Conservation (phyloP, 2,329 filamentous ascomycete genomes). For the Curvularia sp. region DNA sequence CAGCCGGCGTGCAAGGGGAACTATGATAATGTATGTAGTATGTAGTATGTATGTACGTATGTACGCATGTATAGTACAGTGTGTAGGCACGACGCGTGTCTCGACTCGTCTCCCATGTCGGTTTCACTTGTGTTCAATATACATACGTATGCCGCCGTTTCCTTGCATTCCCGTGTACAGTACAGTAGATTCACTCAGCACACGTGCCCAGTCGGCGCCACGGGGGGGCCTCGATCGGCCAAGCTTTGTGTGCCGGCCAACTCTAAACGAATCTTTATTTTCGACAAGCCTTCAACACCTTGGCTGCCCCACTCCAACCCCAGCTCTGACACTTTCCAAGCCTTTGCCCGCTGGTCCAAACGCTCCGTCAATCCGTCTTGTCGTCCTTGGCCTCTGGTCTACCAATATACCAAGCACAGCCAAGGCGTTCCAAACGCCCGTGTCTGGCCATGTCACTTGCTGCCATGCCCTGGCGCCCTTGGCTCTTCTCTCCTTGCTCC, state of each 20-base stretch:
- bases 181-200: too few relatives aligned
- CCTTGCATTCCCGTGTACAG: too few relatives aligned
- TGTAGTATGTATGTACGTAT: neutral
- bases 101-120: too few relatives aligned
- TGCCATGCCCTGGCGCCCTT: constrained; percentile 26
- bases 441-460: constrained; percentile 19
- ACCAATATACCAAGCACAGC: constrained; percentile 29
- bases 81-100: too few relatives aligned
- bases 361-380: constrained; percentile 38
- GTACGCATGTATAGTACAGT: too few relatives aligned
- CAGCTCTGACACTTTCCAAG: constrained; percentile 39
- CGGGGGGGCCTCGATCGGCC: constrained; percentile 31
- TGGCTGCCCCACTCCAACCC: constrained; percentile 32
- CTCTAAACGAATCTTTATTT: constrained; percentile 46
- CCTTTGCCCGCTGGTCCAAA: constrained; percentile 19
- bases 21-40: neutral
- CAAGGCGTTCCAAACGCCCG: constrained; percentile 28
- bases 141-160: too few relatives aligned
- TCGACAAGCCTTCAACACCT: constrained; percentile 47
- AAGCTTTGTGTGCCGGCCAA: constrained; percentile 43
- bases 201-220: constrained; percentile 16
- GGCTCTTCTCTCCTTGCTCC: constrained; percentile 26
- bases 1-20: constrained; percentile 26
- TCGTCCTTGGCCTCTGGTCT: constrained; percentile 29
- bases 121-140: too few relatives aligned